Percentiles rank a stretch among this genome's conserved stretches.
phyloP scores from a whole-genome alignment of 805 yeast species.

The Wickerhamomyces strasburgensis region DNA sequence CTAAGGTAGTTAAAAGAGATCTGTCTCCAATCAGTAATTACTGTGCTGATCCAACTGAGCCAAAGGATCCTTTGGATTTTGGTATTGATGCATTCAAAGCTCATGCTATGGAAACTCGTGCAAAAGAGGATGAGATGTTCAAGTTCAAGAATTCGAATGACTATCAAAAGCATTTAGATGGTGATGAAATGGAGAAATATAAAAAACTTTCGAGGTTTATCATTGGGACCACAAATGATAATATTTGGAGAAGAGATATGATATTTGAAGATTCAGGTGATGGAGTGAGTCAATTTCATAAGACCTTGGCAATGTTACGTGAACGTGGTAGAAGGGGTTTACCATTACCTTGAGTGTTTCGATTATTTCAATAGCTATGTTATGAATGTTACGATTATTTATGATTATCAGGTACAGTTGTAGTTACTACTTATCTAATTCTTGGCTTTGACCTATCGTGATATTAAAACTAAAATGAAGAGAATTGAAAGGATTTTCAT shows the following conservation, averaged over 20 bases:
- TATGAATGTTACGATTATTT: too few species aligned
- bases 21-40: constrained; percentile 5
- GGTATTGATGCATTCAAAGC: too few species aligned
- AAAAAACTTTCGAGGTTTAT: constrained; percentile 8
- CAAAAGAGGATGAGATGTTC: too few species aligned
- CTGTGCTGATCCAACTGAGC: constrained; percentile 2
- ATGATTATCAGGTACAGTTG: too few species aligned
- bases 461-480: constrained; percentile 10
- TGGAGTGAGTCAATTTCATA: constrained; percentile 3
- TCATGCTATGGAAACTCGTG: too few species aligned
- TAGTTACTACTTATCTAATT: too few species aligned
- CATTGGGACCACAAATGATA: constrained; percentile 11
- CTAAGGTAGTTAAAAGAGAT: neutral
- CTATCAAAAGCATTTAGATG: constrained; percentile 1
- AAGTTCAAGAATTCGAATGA: too few species aligned
- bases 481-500: constrained; percentile 7
- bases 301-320: neutral
- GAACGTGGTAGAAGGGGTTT: neutral
- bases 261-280: constrained; percentile 5
- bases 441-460: too few species aligned
- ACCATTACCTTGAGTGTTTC: neutral
- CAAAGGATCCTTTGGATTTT: constrained; percentile 3
- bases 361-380: too few species aligned
- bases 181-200: constrained; percentile 4
- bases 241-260: constrained; percentile 8